phyloP scores from a whole-genome alignment of 768 basidiomycete genomes.

The Mycena latifolia region DNA sequence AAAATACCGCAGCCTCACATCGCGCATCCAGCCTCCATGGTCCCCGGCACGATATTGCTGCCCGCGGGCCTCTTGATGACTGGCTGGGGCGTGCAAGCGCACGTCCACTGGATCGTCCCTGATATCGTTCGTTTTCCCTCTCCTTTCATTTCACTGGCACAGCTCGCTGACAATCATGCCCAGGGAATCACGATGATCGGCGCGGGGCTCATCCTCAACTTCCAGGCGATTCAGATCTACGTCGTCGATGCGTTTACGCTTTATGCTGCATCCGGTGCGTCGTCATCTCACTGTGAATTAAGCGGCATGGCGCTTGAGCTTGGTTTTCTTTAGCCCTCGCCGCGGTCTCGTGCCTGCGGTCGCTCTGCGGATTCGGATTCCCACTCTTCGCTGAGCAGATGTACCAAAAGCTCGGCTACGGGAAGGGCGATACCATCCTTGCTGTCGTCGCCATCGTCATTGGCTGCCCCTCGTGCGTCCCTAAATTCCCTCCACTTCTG shows the following conservation, averaged over 20 bases:
- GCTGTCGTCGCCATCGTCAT: conserved; percentile 68
- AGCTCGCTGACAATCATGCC: background rate
- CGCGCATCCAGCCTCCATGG: conserved; percentile 62
- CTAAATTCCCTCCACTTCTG: background rate
- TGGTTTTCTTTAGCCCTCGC: conserved; percentile 58
- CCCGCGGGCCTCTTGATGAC: conserved; percentile 77
- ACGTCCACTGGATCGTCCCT: conserved; percentile 76
- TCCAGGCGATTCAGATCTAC: conserved; percentile 70
- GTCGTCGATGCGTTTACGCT: conserved; percentile 76
- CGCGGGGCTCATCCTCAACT: conserved; percentile 67
- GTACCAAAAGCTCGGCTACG: conserved; percentile 75
- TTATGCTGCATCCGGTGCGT: conserved; percentile 74
- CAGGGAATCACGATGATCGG: conserved; percentile 72
- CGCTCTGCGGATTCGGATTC: conserved; percentile 79
- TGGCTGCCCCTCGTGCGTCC: conserved; percentile 69
- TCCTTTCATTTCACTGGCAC: conserved; percentile 3
- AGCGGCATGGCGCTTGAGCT: too few species aligned
- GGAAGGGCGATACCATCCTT: conserved; percentile 76
- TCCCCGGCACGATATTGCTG: conserved; percentile 68
- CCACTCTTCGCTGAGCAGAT: conserved; percentile 83
- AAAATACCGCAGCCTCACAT: too few species aligned
- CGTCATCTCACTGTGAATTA: background rate
- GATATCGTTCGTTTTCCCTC: conserved; percentile 64
- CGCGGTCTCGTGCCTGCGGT: conserved; percentile 71
- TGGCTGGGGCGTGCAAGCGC: conserved; percentile 75